Percentiles rank a stretch among this genome's conserved stretches.
Conservation (phyloP, 2,329 filamentous ascomycete genomes). For the Arachnomyces sp. region DNA sequence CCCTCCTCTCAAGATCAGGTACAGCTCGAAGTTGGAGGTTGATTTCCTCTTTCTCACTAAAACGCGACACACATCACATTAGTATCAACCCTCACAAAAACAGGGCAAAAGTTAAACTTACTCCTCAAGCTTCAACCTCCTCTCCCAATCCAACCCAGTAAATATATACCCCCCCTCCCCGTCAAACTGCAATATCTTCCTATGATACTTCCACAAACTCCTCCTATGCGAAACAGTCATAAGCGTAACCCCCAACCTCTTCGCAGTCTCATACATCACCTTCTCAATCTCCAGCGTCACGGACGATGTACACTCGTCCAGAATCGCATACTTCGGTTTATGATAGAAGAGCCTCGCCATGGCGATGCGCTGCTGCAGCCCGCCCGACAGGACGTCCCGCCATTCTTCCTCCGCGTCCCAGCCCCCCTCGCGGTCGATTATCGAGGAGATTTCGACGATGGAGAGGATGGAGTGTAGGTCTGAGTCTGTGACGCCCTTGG, state of each 20-base stretch:
- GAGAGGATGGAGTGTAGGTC: conserved; percentile 70
- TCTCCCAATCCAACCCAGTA: conserved; percentile 79
- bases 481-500: conserved; percentile 70
- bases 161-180: conserved; percentile 89
- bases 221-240: conserved; percentile 93
- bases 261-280: conserved; percentile 95
- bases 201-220: conserved; percentile 95
- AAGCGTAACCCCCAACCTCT: conserved; percentile 80
- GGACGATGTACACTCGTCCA: conserved; percentile 92
- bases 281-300: conserved; percentile 94
- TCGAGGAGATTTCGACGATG: conserved; percentile 71
- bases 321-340: conserved; percentile 81
- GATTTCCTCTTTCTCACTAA: conserved; percentile 80
- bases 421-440: conserved; percentile 69
- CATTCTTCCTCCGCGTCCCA: conserved; percentile 96
- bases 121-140: conserved; percentile 77
- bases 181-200: conserved; percentile 90
- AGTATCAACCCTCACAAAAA: conserved; percentile 8
- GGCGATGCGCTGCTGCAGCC: conserved; percentile 88
- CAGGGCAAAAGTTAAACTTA: conserved; percentile 32
- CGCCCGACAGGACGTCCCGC: conserved; percentile 86
- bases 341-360: conserved; percentile 97
- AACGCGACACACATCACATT: too few species aligned
- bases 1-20: conserved; percentile 76
- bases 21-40: conserved; percentile 78